These are phyloP conservation scores for Capronia epimyces DNA, from an alignment of 2,329 filamentous ascomycete genomes.

Conservation along the genomic window DNA sequence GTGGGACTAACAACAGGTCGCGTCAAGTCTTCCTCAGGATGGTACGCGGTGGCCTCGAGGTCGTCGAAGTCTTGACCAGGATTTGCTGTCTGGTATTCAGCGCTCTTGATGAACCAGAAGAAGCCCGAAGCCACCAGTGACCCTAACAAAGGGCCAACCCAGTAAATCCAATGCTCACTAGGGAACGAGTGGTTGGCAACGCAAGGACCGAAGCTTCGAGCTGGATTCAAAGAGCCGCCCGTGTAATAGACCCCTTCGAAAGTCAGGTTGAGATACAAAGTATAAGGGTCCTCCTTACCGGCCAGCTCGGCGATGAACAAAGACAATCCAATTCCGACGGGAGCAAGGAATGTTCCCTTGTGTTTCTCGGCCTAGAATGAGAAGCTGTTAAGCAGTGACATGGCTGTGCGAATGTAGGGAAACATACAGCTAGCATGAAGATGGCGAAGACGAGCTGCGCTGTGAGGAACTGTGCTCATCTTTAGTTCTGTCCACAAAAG, in stretches of 20 bases:
- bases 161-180: slow-evolving; percentile 45
- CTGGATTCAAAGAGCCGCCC: slow-evolving; percentile 46
- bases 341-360: slow-evolving; percentile 64
- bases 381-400: background rate
- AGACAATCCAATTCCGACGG: slow-evolving; percentile 64
- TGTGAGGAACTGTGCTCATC: slow-evolving; percentile 48
- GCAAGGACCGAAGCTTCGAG: slow-evolving; percentile 45
- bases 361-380: slow-evolving; percentile 55
- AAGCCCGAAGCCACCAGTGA: slow-evolving; percentile 46
- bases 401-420: background rate
- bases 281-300: slow-evolving; percentile 30
- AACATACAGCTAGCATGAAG: slow-evolving; percentile 58
- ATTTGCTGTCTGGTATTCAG: slow-evolving; percentile 42
- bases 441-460: slow-evolving; percentile 59
- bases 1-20: slow-evolving; percentile 26
- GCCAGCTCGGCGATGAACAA: slow-evolving; percentile 59
- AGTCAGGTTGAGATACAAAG: background rate
- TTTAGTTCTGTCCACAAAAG: background rate
- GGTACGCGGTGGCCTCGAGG: slow-evolving; percentile 27
- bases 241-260: slow-evolving; percentile 44
- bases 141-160: slow-evolving; percentile 45
- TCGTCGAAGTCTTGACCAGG: slow-evolving; percentile 49
- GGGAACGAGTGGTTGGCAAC: slow-evolving; percentile 44
- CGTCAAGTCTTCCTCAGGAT: slow-evolving; percentile 25
- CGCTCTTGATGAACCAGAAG: slow-evolving; percentile 45